Conservation (phyloP, 106 monocot genomes). For the Chionographis japonica region DNA sequence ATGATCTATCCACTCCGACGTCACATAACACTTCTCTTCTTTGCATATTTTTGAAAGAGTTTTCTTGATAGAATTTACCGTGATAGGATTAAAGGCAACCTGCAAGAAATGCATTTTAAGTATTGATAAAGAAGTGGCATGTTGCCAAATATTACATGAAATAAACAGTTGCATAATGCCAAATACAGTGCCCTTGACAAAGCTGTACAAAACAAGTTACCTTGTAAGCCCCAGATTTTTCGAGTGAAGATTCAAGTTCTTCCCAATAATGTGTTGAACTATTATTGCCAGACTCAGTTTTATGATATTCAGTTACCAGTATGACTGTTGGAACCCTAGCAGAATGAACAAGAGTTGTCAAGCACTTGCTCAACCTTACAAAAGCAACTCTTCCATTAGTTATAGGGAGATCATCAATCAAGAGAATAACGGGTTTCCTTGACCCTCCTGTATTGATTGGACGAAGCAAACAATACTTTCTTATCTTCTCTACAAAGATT, state of each 20-base stretch:
- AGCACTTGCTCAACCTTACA: slow-evolving; percentile 66
- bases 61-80: slow-evolving; percentile 86
- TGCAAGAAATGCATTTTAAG: slow-evolving; percentile 21
- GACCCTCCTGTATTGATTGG: slow-evolving; percentile 18
- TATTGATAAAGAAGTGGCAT: not conserved
- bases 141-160: not conserved
- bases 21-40: slow-evolving; percentile 59
- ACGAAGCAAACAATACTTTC: slow-evolving; percentile 73
- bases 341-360: slow-evolving; percentile 48
- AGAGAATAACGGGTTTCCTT: slow-evolving; percentile 54
- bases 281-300: slow-evolving; percentile 41
- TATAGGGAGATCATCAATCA: slow-evolving; percentile 93
- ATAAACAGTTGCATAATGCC: not conserved
- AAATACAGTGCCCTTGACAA: not conserved
- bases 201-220: slow-evolving; percentile 25
- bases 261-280: slow-evolving; percentile 34
- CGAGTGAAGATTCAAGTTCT: slow-evolving; percentile 59
- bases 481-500: slow-evolving; percentile 60
- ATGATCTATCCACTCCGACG: slow-evolving; percentile 44
- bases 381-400: slow-evolving; percentile 73
- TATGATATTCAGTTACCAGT: slow-evolving; percentile 65
- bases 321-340: slow-evolving; percentile 76
- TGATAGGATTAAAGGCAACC: slow-evolving; percentile 84
- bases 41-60: slow-evolving; percentile 56
- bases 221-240: slow-evolving; percentile 81